Conservation (phyloP, 345 rosid species). For the Aquilaria malaccensis region DNA sequence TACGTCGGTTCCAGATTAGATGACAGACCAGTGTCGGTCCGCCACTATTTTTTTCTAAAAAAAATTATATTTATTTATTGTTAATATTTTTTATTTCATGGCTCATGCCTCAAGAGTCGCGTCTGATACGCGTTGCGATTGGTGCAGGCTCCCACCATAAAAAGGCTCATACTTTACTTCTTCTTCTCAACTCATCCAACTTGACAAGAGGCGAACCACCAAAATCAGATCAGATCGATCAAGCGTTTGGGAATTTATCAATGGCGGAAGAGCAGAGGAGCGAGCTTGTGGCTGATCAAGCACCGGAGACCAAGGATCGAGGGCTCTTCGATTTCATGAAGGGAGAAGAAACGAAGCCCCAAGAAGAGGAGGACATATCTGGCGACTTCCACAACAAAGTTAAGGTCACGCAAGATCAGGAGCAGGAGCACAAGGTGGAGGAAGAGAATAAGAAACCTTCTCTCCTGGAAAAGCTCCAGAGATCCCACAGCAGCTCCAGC, state of each 20-base stretch:
- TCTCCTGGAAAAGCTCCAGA: conserved; percentile 66
- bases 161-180: not conserved
- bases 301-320: conserved; percentile 51
- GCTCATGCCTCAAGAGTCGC: conserved; percentile 16
- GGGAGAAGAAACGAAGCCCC: conserved; percentile 48
- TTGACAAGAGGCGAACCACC: not conserved
- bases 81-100: not conserved
- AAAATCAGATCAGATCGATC: too few relatives aligned
- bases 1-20: too few relatives aligned
- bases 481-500: conserved; percentile 72
- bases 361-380: conserved; percentile 36
- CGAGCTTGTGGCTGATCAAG: conserved; percentile 20
- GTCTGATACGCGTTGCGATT: conserved; percentile 25
- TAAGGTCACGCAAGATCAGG: conserved; percentile 32
- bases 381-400: conserved; percentile 59
- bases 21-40: too few relatives aligned
- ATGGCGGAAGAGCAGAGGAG: conserved; percentile 12
- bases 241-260: not conserved
- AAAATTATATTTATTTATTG: too few relatives aligned
- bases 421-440: conserved; percentile 13
- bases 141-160: conserved; percentile 22
- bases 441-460: conserved; percentile 43
- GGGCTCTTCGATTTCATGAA: conserved; percentile 80
- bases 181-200: not conserved
- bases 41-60: too few relatives aligned